Base-by-base conservation (phyloP, 83 land plant genomes). In the Picea abies region DNA sequence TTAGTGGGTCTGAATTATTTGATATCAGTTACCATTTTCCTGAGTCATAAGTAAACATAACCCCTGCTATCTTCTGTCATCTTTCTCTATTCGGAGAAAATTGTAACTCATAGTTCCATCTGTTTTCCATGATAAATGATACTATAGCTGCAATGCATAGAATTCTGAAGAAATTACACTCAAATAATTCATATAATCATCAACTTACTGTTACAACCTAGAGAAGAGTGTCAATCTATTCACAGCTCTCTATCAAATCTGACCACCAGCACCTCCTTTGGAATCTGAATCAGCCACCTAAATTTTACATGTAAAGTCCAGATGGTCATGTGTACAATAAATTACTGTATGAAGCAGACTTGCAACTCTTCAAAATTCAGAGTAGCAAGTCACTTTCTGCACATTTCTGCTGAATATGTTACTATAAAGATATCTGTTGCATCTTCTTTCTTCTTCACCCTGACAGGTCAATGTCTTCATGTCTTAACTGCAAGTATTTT, bases 281-380 rank as follows among this genome's bases (percentile, higher is more conserved):
- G 20, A 22, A 73, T 9, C 56, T 73, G 23, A 73, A 73, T 73
- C 47, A 20, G 77, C 77, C 0, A 73, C 77, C 77, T 73, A 73
- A 44, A 73, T n/a, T 73, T 73, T 73, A 44, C 77, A 73, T n/a
- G 77, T 73, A 73, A 39, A 20, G 77, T 73, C 52, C 77, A 73
- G 77, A 73, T 9, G 77, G 47, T 73, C 77, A 73, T 20, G 77
- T 73, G 58, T 73, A 39, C 77, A 73, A 73, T 73, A 73, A 69
- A 73, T 73, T 73, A 73, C 77, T 73, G 77, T 44, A 44, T 29
- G 76, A 72, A 73, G 77, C 52, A 73, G 77, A 73, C 58, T 44
- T 73, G 23, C 77, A 44, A 73, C 58, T 73, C 77, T 52, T 73
- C 44, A 73, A 73, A 39, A 73, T 39, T 73, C 56, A 44, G 56